Evolutionary conservation across 2,329 filamentous ascomycete species (phyloP).

Genomic region (Fusarium redolens): DNA sequence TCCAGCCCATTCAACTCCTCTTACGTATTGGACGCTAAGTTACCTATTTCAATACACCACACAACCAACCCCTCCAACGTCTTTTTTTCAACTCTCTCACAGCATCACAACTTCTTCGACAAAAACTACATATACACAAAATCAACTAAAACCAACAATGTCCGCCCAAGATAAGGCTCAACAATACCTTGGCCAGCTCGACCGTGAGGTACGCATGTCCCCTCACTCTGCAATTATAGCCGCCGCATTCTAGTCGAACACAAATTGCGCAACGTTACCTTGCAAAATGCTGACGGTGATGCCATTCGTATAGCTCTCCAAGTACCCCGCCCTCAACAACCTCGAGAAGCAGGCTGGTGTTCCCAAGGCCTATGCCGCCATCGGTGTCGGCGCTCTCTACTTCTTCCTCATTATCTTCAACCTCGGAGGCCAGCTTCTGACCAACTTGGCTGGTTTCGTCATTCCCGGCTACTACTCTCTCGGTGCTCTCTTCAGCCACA

Average conservation of each 20-base stretch:
- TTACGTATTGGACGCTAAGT: slow-evolving; percentile 36
- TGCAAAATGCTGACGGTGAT: slow-evolving; percentile 40
- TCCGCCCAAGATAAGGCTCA: slow-evolving; percentile 80
- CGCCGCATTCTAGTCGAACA: slow-evolving; percentile 15
- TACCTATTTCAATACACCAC: slow-evolving; percentile 36
- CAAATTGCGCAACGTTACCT: slow-evolving; percentile 28
- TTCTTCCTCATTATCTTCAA: slow-evolving; percentile 95
- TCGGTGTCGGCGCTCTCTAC: slow-evolving; percentile 81
- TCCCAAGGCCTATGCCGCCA: slow-evolving; percentile 86
- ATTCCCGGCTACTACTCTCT: slow-evolving; percentile 89
- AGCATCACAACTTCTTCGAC: slow-evolving; percentile 26
- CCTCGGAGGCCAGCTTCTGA: slow-evolving; percentile 87
- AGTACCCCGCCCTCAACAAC: slow-evolving; percentile 85
- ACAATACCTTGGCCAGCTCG: slow-evolving; percentile 81
- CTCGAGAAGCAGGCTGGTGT: slow-evolving; percentile 85
- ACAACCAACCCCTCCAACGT: slow-evolving; percentile 35
- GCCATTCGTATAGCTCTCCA: slow-evolving; percentile 73
- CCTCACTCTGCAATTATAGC: background rate
- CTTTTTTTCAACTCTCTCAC: slow-evolving; percentile 28
- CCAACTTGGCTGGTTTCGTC: slow-evolving; percentile 86
- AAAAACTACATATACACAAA: slow-evolving; percentile 45
- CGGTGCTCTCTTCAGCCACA: slow-evolving; percentile 76
- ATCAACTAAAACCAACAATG: slow-evolving; percentile 58
- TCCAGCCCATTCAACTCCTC: slow-evolving; percentile 28
- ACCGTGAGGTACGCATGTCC: slow-evolving; percentile 76